Base-by-base conservation (phyloP, 2,329 filamentous ascomycete species). In the Xylariales sp. region DNA sequence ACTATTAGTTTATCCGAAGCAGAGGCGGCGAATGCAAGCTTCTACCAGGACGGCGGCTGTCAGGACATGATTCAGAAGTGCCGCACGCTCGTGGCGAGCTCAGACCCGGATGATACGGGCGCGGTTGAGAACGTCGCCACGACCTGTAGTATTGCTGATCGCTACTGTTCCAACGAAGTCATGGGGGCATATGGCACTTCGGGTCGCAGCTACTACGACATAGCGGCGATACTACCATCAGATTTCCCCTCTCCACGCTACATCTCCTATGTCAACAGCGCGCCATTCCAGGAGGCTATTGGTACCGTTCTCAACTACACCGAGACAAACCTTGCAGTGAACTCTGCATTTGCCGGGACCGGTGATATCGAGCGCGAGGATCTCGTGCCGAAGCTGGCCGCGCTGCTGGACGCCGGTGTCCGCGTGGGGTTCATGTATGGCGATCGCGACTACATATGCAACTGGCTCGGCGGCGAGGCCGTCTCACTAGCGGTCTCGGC, bases 271-370 rank as follows among this genome's bases (percentile, higher is more conserved):
- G 59, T 83, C 27, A 76, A 72, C 48, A 67, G 74, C 37, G 57
- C 65, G 3, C 66, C 67, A 45, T 71, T 80, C 1, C 76, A 80
- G 47, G 53, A 56, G 3, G 72, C 70, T 1, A 65, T 83, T 5
- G 78, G 78, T 7, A 69, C 76, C 1, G 72, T 71, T 1, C 55
- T 79, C 18, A 81, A 81, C 52, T 80, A 68, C 59, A 74, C 74
- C 3, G 53, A 62, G n/a, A 55, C 56, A 4, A 62, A 58, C 17
- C 38, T 51, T 4, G 59, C 63, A 6, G 70, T 74, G 2, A 59
- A 57, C 11, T 38, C 48, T 2, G 69, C 64, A 1, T 78, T 79
- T 39, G n/a, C 29, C 4, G 25, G 47, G 5, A 52, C 55, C 6
- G 43, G 48, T 6, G 49, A 56, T 46, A 45, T 50, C 37, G 40